phyloP scores from a whole-genome alignment of 2,329 filamentous ascomycete genomes.

The Penicillium aurantiogriseum region DNA sequence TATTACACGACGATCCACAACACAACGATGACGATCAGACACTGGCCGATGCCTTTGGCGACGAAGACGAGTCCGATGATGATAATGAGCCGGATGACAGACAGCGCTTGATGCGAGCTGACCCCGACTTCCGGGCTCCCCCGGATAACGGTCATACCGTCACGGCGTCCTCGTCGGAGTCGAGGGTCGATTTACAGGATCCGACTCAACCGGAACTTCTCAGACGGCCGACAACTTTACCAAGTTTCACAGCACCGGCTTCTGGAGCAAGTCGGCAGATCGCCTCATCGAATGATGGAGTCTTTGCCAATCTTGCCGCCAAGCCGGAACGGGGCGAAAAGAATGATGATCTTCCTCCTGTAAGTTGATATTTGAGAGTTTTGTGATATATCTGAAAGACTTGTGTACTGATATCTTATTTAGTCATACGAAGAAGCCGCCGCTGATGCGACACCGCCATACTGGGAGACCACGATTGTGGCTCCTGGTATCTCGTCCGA shows the following conservation, averaged over 20 bases:
- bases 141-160: slow-evolving; percentile 29
- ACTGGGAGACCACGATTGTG: slow-evolving; percentile 98
- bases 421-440: slow-evolving; percentile 98
- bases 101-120: slow-evolving; percentile 78
- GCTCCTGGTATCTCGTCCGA: slow-evolving; percentile 88
- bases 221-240: slow-evolving; percentile 55
- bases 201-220: slow-evolving; percentile 33
- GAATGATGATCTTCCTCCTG: slow-evolving; percentile 87
- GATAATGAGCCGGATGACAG: slow-evolving; percentile 75
- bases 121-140: slow-evolving; percentile 35
- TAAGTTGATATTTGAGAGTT: slow-evolving; percentile 52
- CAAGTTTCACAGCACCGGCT: slow-evolving; percentile 47
- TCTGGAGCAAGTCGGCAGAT: slow-evolving; percentile 54
- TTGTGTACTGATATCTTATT: slow-evolving; percentile 12
- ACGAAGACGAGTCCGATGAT: slow-evolving; percentile 69
- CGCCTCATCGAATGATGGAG: slow-evolving; percentile 81
- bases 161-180: slow-evolving; percentile 29
- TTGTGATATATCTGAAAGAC: background rate
- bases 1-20: slow-evolving; percentile 54
- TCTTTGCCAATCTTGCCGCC: slow-evolving; percentile 91
- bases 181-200: slow-evolving; percentile 19
- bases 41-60: slow-evolving; percentile 90
- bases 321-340: slow-evolving; percentile 81
- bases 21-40: slow-evolving; percentile 66
- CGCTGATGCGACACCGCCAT: slow-evolving; percentile 90